Conservation (phyloP, 371 early-diverging fungal species). For the Apophysomyces ossiformis region DNA sequence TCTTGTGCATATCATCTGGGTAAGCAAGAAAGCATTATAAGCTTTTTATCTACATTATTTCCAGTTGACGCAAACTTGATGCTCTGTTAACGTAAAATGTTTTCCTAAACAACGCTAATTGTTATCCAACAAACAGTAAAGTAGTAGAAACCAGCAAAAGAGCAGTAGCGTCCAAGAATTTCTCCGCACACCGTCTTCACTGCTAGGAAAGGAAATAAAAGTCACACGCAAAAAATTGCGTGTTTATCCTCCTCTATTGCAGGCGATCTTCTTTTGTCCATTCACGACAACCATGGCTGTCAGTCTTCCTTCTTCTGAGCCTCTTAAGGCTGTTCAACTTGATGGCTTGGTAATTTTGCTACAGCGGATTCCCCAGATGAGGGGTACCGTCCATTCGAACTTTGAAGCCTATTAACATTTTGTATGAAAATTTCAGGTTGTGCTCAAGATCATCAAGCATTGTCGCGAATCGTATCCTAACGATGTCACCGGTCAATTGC, state of each 20-base stretch:
- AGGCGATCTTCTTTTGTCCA: slow-evolving; percentile 1
- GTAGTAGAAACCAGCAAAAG: no score
- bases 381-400: background rate
- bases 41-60: no score
- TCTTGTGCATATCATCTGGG: no score
- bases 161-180: no score
- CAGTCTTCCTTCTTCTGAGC: slow-evolving; percentile 33
- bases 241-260: background rate
- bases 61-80: no score
- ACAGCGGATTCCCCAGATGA: background rate
- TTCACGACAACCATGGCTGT: slow-evolving; percentile 27
- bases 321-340: slow-evolving; percentile 53
- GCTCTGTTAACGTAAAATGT: no score
- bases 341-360: slow-evolving; percentile 58
- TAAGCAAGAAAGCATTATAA: no score
- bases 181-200: no score
- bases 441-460: slow-evolving; percentile 96
- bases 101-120: no score
- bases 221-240: slow-evolving; percentile 5
- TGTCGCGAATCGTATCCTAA: slow-evolving; percentile 81
- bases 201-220: background rate
- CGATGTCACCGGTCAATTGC: slow-evolving; percentile 89
- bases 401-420: no score
- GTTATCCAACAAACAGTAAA: no score
- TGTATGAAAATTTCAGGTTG: slow-evolving; percentile 54